Conservation (phyloP, 2,329 filamentous ascomycete genomes). For the Alternaria ethzedia region DNA sequence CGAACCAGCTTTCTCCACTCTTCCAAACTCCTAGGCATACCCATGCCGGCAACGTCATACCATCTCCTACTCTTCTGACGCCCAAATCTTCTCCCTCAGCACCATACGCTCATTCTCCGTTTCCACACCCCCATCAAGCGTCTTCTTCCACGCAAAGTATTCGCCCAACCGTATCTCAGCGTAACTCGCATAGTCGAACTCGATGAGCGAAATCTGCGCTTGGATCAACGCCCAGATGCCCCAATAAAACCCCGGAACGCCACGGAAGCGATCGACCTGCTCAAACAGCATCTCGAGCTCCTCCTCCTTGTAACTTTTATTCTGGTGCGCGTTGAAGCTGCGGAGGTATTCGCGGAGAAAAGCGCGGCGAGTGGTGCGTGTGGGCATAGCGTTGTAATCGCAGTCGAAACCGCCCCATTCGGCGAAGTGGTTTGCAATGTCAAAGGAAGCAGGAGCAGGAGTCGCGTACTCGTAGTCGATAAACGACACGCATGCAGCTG, state of each 20-base stretch:
- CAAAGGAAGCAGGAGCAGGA: conserved; percentile 91
- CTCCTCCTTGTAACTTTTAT: conserved; percentile 53
- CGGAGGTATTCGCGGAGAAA: conserved; percentile 86
- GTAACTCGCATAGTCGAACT: conserved; percentile 95
- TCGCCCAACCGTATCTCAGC: conserved; percentile 85
- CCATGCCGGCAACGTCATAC: not conserved
- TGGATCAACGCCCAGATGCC: conserved; percentile 97
- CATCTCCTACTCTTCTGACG: conserved; percentile 56
- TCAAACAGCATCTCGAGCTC: conserved; percentile 73
- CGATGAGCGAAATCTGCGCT: conserved; percentile 89
- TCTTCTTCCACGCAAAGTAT: conserved; percentile 90
- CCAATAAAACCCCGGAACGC: conserved; percentile 87
- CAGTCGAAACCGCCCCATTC: conserved; percentile 99
- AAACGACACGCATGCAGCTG: conserved; percentile 60
- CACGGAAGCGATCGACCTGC: conserved; percentile 87
- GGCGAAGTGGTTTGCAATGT: conserved; percentile 96
- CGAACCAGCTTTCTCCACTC: not conserved
- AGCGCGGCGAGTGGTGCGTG: conserved; percentile 73
- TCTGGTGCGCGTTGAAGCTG: conserved; percentile 64
- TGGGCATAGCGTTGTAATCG: conserved; percentile 84
- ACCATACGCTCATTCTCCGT: conserved; percentile 63
- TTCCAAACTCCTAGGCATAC: not conserved
- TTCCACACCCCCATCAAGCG: conserved; percentile 69
- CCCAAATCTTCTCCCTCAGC: conserved; percentile 82
- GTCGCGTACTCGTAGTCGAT: conserved; percentile 99